Evolutionary conservation across 345 rosid species (phyloP).

Genomic region (Murraya koenigii): DNA sequence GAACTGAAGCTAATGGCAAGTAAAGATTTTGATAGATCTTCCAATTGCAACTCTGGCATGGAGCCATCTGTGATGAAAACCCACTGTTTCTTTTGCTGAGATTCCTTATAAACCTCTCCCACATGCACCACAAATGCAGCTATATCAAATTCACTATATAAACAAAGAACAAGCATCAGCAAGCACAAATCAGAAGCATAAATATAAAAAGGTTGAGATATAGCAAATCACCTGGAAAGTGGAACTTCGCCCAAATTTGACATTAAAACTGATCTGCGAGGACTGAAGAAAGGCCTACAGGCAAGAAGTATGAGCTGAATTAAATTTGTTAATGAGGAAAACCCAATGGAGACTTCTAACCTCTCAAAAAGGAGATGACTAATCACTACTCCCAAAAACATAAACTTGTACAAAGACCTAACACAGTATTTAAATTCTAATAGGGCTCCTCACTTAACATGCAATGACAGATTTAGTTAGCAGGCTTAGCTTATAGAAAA

Average conservation of each 20-base stretch:
- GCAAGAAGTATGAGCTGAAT: constrained; percentile 19
- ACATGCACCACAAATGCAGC: constrained; percentile 70
- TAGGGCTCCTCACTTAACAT: not conserved
- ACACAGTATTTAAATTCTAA: not conserved
- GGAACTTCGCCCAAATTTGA: constrained; percentile 72
- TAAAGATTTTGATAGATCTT: constrained; percentile 49
- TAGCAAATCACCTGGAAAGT: constrained; percentile 54
- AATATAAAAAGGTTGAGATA: not conserved
- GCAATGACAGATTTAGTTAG: not conserved
- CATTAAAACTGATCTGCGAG: constrained; percentile 58
- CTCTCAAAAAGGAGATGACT: not conserved
- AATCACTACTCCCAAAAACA: not conserved
- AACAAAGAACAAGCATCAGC: not conserved
- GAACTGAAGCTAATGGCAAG: constrained; percentile 85
- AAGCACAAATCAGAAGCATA: not conserved
- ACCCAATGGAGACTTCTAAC: not conserved
- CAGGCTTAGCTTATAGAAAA: not conserved
- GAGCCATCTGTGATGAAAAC: constrained; percentile 85
- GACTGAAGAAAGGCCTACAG: constrained; percentile 79
- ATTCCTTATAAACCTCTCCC: constrained; percentile 59
- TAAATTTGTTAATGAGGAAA: constrained; percentile 7
- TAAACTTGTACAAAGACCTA: not conserved
- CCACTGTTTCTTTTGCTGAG: constrained; percentile 79
- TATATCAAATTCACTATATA: constrained; percentile 78
- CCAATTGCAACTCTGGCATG: constrained; percentile 29